Evolutionary conservation across 2,329 filamentous ascomycete genomes (phyloP).

Genomic region (Beauveria caledonica): DNA sequence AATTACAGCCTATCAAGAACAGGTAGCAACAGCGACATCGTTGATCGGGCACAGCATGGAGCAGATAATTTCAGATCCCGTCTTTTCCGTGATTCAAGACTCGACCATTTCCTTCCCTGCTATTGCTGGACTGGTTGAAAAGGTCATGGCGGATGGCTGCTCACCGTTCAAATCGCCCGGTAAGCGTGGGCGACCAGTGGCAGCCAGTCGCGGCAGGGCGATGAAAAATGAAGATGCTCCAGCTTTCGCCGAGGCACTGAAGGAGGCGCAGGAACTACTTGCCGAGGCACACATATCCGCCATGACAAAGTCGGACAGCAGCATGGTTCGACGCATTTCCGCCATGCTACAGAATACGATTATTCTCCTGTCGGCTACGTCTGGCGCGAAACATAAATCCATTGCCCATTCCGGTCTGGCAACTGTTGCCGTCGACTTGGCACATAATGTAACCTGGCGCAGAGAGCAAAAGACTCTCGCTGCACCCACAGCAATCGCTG

Average conservation of each 20-base stretch:
- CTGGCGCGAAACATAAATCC: conserved; percentile 36
- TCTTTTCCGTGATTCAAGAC: conserved; percentile 84
- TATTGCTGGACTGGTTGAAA: conserved; percentile 40
- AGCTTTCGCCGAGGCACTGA: conserved; percentile 50
- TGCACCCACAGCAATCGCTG: background rate
- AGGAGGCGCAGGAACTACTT: conserved; percentile 57
- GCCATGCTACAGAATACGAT: conserved; percentile 56
- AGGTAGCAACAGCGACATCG: conserved; percentile 58
- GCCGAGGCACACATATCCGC: conserved; percentile 54
- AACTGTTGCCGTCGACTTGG: conserved; percentile 58
- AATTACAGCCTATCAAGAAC: conserved; percentile 36
- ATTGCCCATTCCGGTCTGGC: conserved; percentile 47
- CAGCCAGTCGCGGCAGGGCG: conserved; percentile 18
- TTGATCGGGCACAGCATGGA: conserved; percentile 61
- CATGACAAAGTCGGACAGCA: conserved; percentile 44
- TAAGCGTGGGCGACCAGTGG: conserved; percentile 20
- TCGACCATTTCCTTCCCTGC: conserved; percentile 85
- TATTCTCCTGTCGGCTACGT: conserved; percentile 57
- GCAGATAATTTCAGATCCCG: conserved; percentile 68
- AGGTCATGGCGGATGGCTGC: conserved; percentile 27
- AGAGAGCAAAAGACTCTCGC: conserved; percentile 51
- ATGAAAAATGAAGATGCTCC: conserved; percentile 24
- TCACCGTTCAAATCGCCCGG: conserved; percentile 30
- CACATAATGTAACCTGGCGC: conserved; percentile 59
- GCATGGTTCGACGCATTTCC: conserved; percentile 55